Conservation (phyloP, 495 filamentous ascomycete species). For the Cercophora samala region DNA sequence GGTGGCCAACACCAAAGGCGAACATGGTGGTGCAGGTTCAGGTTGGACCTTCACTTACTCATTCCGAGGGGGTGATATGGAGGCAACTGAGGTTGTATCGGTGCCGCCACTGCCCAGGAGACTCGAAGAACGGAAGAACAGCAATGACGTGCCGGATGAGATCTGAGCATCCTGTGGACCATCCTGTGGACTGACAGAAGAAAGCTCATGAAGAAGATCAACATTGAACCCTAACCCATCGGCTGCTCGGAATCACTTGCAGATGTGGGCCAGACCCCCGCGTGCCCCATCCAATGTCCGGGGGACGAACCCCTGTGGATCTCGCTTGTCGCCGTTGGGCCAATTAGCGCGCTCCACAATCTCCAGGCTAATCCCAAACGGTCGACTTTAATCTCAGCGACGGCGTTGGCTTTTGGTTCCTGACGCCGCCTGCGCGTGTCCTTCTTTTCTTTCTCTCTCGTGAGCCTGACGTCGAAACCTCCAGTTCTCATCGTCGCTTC, state of each 20-base stretch:
- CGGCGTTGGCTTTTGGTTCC: not conserved
- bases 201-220: not conserved
- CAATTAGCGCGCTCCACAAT: conserved; percentile 8
- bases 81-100: conserved; percentile 38
- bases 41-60: conserved; percentile 50
- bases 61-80: conserved; percentile 43
- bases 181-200: no score
- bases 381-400: not conserved
- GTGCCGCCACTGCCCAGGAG: conserved; percentile 28
- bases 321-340: conserved; percentile 7
- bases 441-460: conserved; percentile 5
- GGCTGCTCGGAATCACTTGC: not conserved
- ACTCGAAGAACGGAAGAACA: not conserved
- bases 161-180: not conserved
- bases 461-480: conserved; percentile 1
- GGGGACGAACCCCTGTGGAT: not conserved
- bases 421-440: not conserved
- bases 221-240: conserved; percentile 10
- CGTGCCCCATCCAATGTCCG: not conserved
- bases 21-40: conserved; percentile 45
- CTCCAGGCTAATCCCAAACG: not conserved
- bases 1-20: conserved; percentile 40
- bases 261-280: not conserved
- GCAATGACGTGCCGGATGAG: not conserved
- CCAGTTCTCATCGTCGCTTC: conserved; percentile 6